These are phyloP conservation scores for Fraxinus floribunda DNA, from an alignment of 305 asterid genomes.

Conservation along the genomic window DNA sequence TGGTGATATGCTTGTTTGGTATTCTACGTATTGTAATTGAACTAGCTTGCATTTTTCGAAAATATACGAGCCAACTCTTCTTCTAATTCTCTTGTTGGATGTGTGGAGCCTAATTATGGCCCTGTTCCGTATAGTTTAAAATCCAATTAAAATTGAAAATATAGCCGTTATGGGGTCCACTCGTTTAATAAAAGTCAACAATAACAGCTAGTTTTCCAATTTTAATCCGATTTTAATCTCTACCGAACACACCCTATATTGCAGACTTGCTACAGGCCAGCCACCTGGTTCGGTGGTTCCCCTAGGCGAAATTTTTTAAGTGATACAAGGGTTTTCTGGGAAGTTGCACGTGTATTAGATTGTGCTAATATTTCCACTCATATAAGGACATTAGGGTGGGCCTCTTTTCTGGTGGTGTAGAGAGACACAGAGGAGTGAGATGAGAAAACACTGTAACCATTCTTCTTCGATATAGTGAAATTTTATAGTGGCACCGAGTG, in stretches of 20 bases:
- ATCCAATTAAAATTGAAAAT: too few species aligned
- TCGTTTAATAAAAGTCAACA: too few species aligned
- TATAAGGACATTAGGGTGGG: neutral
- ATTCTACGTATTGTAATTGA: neutral
- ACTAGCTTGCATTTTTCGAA: neutral
- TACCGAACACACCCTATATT: neutral
- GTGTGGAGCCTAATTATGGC: neutral
- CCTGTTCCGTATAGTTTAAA: too few species aligned
- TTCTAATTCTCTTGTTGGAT: neutral
- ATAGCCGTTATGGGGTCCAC: too few species aligned
- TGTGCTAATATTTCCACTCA: neutral
- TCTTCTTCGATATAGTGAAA: neutral
- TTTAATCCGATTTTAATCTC: too few species aligned
- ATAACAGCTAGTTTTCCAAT: too few species aligned
- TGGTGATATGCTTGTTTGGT: neutral
- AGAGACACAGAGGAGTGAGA: neutral
- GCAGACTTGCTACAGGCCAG: neutral
- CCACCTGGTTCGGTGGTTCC: neutral
- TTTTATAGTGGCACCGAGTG: neutral
- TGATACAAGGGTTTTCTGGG: neutral
- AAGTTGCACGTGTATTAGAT: neutral
- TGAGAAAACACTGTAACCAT: too few species aligned
- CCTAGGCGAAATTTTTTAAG: neutral
- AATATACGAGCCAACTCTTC: neutral
- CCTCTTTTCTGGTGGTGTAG: neutral